Percentiles rank a stretch among this genome's conserved stretches.
Evolutionary conservation across 331 rosid genomes (phyloP).

Genomic region (Dryas integrifolia): DNA sequence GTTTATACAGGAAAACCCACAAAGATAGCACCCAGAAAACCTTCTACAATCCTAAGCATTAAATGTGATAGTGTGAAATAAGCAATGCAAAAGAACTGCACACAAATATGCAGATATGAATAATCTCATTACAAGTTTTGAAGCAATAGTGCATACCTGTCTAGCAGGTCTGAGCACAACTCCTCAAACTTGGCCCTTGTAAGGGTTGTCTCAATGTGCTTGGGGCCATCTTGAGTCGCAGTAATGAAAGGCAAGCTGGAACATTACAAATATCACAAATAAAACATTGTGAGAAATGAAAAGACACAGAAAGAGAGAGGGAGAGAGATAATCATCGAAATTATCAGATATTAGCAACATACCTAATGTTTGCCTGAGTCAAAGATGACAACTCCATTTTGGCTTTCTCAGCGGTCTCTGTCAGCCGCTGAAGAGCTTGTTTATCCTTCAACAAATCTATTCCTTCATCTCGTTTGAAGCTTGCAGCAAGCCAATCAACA

Average conservation of each 20-base stretch:
- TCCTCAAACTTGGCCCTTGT: slow-evolving; percentile 45
- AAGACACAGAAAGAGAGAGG: neutral
- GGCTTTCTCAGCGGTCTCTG: slow-evolving; percentile 43
- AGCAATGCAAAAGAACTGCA: neutral
- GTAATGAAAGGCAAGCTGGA: slow-evolving; percentile 35
- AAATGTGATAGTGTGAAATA: neutral
- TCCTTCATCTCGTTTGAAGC: slow-evolving; percentile 36
- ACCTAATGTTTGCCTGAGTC: slow-evolving; percentile 41
- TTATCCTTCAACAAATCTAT: slow-evolving; percentile 40
- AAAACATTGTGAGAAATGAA: neutral
- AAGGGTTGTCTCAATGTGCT: slow-evolving; percentile 40
- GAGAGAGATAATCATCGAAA: neutral
- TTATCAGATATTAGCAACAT: neutral
- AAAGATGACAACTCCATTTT: slow-evolving; percentile 43
- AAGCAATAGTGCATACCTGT: slow-evolving; percentile 29
- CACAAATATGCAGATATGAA: neutral
- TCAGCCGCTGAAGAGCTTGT: slow-evolving; percentile 43
- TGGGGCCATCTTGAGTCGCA: slow-evolving; percentile 40
- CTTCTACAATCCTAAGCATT: neutral
- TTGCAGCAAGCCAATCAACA: slow-evolving; percentile 38
- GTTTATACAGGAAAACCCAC: neutral
- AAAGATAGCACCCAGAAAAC: neutral
- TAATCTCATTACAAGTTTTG: neutral
- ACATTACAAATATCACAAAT: neutral
- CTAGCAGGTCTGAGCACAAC: slow-evolving; percentile 38